A percentile compares a stretch with the other conserved stretches of the same genome.
These are phyloP conservation scores for Areca catechu DNA, from an alignment of 176 grass and related monocot genomes.

Conservation along the genomic window DNA sequence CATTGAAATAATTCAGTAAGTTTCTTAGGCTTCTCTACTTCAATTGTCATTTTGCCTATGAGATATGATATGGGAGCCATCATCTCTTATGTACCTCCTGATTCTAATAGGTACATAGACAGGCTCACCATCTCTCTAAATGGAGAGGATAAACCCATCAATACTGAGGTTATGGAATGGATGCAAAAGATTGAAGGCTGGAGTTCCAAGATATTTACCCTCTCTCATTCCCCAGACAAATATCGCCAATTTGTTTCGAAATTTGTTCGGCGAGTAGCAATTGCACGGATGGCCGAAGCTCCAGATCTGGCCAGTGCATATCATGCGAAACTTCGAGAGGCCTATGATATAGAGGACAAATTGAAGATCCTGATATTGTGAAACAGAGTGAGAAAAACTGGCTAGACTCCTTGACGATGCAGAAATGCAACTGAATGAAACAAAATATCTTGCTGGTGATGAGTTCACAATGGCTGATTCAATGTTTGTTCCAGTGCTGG, in stretches of 20 bases:
- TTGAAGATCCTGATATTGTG: constrained; percentile 52
- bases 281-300: constrained; percentile 74
- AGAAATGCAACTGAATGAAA: constrained; percentile 52
- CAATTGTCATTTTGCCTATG: too few relatives aligned
- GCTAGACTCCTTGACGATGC: constrained; percentile 64
- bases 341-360: constrained; percentile 69
- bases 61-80: too few relatives aligned
- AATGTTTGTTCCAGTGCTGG: constrained; percentile 79
- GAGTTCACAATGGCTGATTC: constrained; percentile 74
- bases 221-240: constrained; percentile 56
- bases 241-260: constrained; percentile 73
- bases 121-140: constrained; percentile 66
- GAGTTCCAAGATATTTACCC: constrained; percentile 84
- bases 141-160: constrained; percentile 43
- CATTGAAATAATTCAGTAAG: constrained; percentile 73
- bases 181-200: constrained; percentile 79
- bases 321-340: constrained; percentile 80
- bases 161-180: constrained; percentile 48
- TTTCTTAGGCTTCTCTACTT: not conserved
- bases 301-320: constrained; percentile 94
- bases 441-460: constrained; percentile 54
- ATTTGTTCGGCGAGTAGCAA: constrained; percentile 67
- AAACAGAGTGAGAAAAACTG: constrained; percentile 70
- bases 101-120: constrained; percentile 65
- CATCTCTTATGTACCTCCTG: too few relatives aligned